Evolutionary conservation across 768 basidiomycete species (phyloP), one percentile per base, ranked within the genome.

Genomic region (Crucibulum laeve): DNA sequence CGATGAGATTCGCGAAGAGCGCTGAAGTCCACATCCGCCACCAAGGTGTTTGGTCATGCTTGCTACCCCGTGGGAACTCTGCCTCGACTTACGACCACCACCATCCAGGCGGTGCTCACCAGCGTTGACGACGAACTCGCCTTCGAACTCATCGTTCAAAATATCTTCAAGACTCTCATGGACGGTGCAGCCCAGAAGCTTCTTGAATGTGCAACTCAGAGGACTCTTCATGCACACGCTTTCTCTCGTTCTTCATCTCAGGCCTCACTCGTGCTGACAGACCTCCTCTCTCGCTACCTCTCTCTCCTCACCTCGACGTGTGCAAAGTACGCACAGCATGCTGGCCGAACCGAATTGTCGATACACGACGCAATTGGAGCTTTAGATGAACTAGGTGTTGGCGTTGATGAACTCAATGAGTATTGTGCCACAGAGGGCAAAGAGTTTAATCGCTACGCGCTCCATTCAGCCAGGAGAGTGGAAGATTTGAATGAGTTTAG

Each of bases 211-310:
- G 79, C 76, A 0, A 76, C 79, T 1, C 72, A 81, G 58, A 77
- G 80, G 43, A 84, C 86, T 14, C 73, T 91, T 13, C 87, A 91
- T 50, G 83, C 87, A 0, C 80, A 90, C 51, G 73, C 74, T 48
- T 91, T 92, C 64, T 79, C 84, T 26, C 76, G 86, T 40, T 76
- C 88, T 0, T 91, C 90, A 2, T 64, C 79, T 1, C 83, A 85
- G 55, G 87, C 90, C 3, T 71, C 81, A 7, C 63, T 76, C 19
- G 76, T 84, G 14, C 71, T 91, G 37, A 84, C 86, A 10, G 87
- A 86, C 62, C 69, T 91, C 49, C 75, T 91, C 50, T 73, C 84
- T 26, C 81, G 85, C 43, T 91, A 91, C 60, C 67, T 91, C 44
- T 52, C 74, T 7, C 69, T 90, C 19, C 68, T 90, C 15, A 67